Evolutionary conservation across 371 early-diverging fungal genomes (phyloP).

Genomic region (Catenaria anguillulae): DNA sequence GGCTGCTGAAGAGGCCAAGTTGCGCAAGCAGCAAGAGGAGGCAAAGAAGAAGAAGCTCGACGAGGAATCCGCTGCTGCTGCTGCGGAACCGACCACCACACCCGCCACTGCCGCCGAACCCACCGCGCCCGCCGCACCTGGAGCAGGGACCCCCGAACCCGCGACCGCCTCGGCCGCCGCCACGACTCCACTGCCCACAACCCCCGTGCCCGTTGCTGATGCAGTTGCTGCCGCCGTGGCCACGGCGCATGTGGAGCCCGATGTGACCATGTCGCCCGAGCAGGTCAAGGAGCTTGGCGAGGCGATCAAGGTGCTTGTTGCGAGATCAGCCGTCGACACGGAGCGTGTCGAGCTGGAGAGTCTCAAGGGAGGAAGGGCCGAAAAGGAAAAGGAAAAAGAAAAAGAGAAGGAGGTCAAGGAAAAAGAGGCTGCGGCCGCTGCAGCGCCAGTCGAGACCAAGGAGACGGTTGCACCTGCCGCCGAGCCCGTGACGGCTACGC

Average conservation of each 20-base stretch:
- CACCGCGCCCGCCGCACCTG: not conserved
- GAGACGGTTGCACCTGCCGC: not conserved
- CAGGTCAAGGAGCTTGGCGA: constrained; percentile 47
- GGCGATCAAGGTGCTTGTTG: constrained; percentile 41
- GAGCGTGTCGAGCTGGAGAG: constrained; percentile 50
- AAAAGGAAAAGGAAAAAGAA: constrained; percentile 36
- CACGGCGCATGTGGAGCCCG: not conserved
- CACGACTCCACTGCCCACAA: not conserved
- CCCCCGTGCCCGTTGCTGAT: not conserved
- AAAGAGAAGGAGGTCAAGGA: not conserved
- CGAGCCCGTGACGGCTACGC: not conserved
- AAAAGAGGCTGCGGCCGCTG: not conserved
- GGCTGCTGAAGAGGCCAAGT: constrained; percentile 8
- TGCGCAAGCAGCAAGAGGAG: constrained; percentile 15
- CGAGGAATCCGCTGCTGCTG: not conserved
- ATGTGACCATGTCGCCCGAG: constrained; percentile 37
- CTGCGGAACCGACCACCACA: not conserved
- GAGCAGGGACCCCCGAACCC: not conserved
- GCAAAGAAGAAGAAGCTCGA: not conserved
- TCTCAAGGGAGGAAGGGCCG: constrained; percentile 44
- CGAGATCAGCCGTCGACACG: constrained; percentile 44
- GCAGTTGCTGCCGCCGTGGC: not conserved
- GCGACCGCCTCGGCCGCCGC: not conserved
- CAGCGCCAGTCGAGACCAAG: not conserved
- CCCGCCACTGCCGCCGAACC: no score